phyloP scores from a whole-genome alignment of 2,329 filamentous ascomycete genomes.

The Zasmidium angulare region DNA sequence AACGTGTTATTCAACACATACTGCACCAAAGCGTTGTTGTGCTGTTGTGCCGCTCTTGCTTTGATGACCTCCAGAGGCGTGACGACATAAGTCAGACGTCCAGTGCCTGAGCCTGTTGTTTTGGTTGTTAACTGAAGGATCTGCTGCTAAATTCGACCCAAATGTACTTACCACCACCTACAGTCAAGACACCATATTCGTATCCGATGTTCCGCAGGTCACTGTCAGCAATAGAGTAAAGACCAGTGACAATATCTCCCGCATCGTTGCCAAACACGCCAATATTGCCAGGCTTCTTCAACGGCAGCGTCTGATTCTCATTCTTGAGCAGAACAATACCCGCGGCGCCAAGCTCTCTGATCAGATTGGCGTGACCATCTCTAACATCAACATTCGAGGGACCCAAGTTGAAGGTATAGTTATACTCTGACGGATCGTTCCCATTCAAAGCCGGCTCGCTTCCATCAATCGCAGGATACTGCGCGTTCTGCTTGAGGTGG shows the following conservation, averaged over 20 bases:
- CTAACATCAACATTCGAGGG: slow-evolving; percentile 39
- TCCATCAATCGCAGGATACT: slow-evolving; percentile 40
- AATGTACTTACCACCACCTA: no score
- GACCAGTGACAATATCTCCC: slow-evolving; percentile 50
- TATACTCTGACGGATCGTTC: slow-evolving; percentile 14
- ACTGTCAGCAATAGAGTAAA: slow-evolving; percentile 31
- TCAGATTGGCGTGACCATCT: slow-evolving; percentile 35
- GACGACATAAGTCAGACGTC: slow-evolving; percentile 40
- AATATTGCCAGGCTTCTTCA: slow-evolving; percentile 52
- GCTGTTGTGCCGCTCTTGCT: slow-evolving; percentile 26
- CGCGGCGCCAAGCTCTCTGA: slow-evolving; percentile 42
- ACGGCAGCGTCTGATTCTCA: slow-evolving; percentile 48
- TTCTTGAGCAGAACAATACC: slow-evolving; percentile 52
- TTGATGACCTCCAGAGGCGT: slow-evolving; percentile 45
- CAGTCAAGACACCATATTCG: slow-evolving; percentile 45
- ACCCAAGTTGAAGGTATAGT: slow-evolving; percentile 35
- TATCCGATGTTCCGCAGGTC: slow-evolving; percentile 29
- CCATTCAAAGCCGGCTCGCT: slow-evolving; percentile 23
- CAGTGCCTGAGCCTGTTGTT: slow-evolving; percentile 45
- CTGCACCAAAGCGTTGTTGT: slow-evolving; percentile 45
- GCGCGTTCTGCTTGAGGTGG: slow-evolving; percentile 54
- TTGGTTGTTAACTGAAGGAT: no score
- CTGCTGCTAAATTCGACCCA: no score
- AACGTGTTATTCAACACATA: slow-evolving; percentile 43
- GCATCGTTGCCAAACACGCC: slow-evolving; percentile 53